phyloP scores from a whole-genome alignment of 495 filamentous ascomycete species.

The Aspergillus biplanus region DNA sequence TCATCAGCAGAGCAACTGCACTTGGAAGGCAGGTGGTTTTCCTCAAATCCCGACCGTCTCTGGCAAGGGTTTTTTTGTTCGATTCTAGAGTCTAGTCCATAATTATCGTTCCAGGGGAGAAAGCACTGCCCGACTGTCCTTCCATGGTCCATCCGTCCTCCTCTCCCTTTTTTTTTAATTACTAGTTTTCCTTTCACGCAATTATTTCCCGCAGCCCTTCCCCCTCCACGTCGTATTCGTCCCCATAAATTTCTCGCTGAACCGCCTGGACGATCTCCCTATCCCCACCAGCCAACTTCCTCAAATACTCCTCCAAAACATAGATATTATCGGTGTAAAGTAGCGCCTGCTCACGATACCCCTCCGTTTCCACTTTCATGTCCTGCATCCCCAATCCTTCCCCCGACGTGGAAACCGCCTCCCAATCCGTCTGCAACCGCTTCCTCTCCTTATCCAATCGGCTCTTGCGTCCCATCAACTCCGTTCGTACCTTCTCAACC shows the following conservation, averaged over 20 bases:
- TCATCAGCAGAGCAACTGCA: no score
- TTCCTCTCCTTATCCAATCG: conserved; percentile 32
- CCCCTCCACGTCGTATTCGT: conserved; percentile 62
- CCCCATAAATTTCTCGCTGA: conserved; percentile 61
- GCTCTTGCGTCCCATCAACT: conserved; percentile 30
- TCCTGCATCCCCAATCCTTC: conserved; percentile 55
- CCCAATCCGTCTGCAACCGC: conserved; percentile 29
- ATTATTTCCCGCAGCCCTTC: conserved; percentile 53
- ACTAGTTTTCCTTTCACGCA: no score
- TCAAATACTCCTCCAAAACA: conserved; percentile 63
- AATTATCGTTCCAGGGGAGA: no score
- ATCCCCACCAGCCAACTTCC: conserved; percentile 54
- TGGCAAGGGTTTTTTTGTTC: no score
- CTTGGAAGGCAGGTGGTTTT: no score
- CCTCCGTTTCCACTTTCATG: conserved; percentile 52
- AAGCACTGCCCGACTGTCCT: no score
- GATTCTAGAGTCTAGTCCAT: no score
- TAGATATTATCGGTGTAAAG: conserved; percentile 68
- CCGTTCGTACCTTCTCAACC: conserved; percentile 28
- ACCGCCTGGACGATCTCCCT: conserved; percentile 53
- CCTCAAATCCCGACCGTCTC: no score
- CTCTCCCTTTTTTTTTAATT: no score
- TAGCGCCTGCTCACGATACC: conserved; percentile 50
- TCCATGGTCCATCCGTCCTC: no score
- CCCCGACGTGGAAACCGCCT: conserved; percentile 39